Evolutionary conservation across 768 basidiomycete species (phyloP), one percentile per base, ranked within the genome.

Genomic region (Cyathus striatus): DNA sequence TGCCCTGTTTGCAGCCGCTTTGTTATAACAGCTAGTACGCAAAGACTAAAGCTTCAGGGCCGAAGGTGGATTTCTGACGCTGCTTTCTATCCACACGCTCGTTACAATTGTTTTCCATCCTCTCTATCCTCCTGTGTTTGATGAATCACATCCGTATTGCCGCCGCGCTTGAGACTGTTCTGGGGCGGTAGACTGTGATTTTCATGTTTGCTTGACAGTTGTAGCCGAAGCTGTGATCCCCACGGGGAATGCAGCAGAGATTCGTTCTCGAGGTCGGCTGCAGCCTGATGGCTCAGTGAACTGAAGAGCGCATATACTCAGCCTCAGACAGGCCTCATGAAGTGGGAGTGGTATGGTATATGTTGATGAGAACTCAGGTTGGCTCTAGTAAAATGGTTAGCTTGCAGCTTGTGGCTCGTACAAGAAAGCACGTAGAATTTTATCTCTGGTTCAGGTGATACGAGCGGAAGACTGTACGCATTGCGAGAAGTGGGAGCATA

Each of bases 241-340:
- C 53, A 27, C 53, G 71, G 73, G 73, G 65, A 61, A 54, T 54
- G 51, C 61, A 74, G 73, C 55, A 78, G 75, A 76, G 76, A 73
- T 70, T 76, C 58, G 73, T 68, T 73, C 78, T 79, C 76, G 69
- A 69, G 64, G 60, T 57, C 65, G 60, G 56, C 44, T 47, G 45
- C 45, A 47, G 37, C 50, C 49, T 45, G 43, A 33, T 44, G 14
- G 14, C 3, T 23, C 41, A 44, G 45, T 42, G 23, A 44, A 56
- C 57, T 51, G 41, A 23, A 5, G 37, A n/a, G 21, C 23, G 30
- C 37, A 14, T 16, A 13, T 26, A 12, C n/a, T n/a, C n/a, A n/a
- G n/a, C n/a, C n/a, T n/a, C n/a, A n/a, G n/a, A n/a, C n/a, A n/a
- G n/a, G n/a, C n/a, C n/a, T n/a, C n/a, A n/a, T n/a, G n/a, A n/a